Conservation (phyloP, 208 protist genomes). For the Trypanosomatidae sp. region DNA sequence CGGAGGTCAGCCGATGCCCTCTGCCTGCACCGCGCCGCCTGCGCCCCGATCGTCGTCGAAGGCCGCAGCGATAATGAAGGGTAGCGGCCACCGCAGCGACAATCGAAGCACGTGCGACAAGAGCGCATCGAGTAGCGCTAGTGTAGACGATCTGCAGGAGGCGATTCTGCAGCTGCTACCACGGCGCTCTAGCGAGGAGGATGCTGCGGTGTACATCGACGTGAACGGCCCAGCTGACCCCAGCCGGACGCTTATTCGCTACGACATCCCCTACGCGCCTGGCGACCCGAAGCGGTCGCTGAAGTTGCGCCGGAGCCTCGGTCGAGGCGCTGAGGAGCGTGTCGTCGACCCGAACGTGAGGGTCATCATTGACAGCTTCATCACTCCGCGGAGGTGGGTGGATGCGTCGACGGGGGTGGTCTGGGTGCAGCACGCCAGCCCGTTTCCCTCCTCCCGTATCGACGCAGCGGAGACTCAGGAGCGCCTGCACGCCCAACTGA, state of each 20-base stretch:
- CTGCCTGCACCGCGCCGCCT: constrained; percentile 3
- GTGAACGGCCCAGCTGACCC: constrained; percentile 67
- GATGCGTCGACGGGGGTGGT: constrained; percentile 50
- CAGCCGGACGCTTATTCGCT: constrained; percentile 63
- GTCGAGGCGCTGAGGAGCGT: constrained; percentile 22
- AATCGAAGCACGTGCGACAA: neutral
- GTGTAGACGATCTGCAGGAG: constrained; percentile 14
- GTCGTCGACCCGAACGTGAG: constrained; percentile 79
- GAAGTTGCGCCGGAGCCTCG: constrained; percentile 49
- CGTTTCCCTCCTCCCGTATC: constrained; percentile 64
- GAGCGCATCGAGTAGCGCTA: neutral
- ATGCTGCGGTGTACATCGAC: constrained; percentile 45
- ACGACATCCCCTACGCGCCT: constrained; percentile 78
- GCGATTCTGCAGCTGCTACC: constrained; percentile 42
- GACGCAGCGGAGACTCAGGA: constrained; percentile 67
- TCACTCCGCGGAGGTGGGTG: constrained; percentile 75
- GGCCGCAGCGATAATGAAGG: neutral
- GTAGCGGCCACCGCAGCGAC: neutral
- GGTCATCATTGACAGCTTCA: constrained; percentile 81
- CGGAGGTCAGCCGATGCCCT: constrained; percentile 3
- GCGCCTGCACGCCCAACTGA: constrained; percentile 36
- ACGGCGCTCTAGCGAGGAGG: constrained; percentile 7
- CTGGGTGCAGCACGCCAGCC: constrained; percentile 88
- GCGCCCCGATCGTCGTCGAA: constrained; percentile 1
- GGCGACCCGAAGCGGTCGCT: constrained; percentile 62